phyloP scores from a whole-genome alignment of 2,329 filamentous ascomycete genomes.

The Venturia nashicola region DNA sequence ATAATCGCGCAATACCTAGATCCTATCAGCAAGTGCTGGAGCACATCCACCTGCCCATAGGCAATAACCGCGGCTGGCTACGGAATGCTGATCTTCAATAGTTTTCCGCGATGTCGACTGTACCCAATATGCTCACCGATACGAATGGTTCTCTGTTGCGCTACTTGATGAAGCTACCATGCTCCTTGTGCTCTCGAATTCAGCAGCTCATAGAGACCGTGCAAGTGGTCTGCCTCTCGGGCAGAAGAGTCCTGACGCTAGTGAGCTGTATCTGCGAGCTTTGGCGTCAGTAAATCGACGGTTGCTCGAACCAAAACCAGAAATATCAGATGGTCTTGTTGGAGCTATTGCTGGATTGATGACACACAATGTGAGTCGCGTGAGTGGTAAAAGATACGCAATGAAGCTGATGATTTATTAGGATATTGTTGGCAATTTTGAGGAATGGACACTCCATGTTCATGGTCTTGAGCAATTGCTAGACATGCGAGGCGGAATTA shows the following conservation, averaged over 20 bases:
- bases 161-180: conserved; percentile 3
- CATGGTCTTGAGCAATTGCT: neutral
- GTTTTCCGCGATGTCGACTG: conserved; percentile 1
- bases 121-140: neutral
- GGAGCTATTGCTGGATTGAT: neutral
- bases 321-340: neutral
- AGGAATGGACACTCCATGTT: neutral
- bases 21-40: neutral
- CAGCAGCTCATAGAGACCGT: neutral
- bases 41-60: neutral
- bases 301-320: neutral
- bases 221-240: neutral
- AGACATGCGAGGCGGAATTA: neutral
- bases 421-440: neutral
- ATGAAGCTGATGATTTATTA: neutral
- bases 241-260: conserved; percentile 2
- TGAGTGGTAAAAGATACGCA: neutral
- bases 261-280: neutral
- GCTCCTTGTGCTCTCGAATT: neutral
- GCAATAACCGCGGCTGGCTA: neutral
- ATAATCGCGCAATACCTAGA: neutral
- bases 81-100: neutral
- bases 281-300: neutral
- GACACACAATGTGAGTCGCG: neutral
- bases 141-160: neutral